Conservation (phyloP, 257 asterid species). For the Plantago ovata region DNA sequence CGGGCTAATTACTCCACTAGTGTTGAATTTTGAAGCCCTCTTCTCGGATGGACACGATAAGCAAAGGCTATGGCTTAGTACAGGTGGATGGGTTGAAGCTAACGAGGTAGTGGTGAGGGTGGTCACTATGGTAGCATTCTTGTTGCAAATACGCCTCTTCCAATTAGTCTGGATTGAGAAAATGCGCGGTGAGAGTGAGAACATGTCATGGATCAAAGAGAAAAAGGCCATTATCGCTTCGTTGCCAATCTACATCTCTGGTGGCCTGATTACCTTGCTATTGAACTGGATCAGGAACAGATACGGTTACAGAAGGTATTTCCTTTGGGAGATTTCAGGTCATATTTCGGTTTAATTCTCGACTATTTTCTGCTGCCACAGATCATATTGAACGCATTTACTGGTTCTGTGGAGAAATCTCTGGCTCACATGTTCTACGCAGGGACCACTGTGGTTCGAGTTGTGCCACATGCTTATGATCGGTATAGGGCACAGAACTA, state of each 20-base stretch:
- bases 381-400: constrained; percentile 41
- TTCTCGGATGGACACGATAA: constrained; percentile 22
- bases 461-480: constrained; percentile 69
- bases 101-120: constrained; percentile 56
- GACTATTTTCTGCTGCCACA: constrained; percentile 75
- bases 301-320: neutral
- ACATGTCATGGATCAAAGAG: constrained; percentile 30
- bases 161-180: constrained; percentile 58
- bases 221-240: constrained; percentile 24
- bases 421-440: constrained; percentile 41
- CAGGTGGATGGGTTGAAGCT: constrained; percentile 51
- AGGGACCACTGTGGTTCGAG: constrained; percentile 48
- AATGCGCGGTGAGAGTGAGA: constrained; percentile 11
- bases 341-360: constrained; percentile 52
- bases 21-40: constrained; percentile 57
- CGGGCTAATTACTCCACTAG: constrained; percentile 61
- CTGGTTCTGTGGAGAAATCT: constrained; percentile 31
- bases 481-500: constrained; percentile 46
- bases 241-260: constrained; percentile 33
- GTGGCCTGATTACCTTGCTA: constrained; percentile 35
- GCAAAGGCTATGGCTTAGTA: constrained; percentile 15
- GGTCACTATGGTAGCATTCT: constrained; percentile 51
- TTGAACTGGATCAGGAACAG: constrained; percentile 30
- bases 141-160: constrained; percentile 47
- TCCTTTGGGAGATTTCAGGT: constrained; percentile 43